Evolutionary conservation across 169 alveolate genomes (phyloP), one percentile per base, ranked within the genome.

Genomic region (Plasmodium cynomolgi): DNA sequence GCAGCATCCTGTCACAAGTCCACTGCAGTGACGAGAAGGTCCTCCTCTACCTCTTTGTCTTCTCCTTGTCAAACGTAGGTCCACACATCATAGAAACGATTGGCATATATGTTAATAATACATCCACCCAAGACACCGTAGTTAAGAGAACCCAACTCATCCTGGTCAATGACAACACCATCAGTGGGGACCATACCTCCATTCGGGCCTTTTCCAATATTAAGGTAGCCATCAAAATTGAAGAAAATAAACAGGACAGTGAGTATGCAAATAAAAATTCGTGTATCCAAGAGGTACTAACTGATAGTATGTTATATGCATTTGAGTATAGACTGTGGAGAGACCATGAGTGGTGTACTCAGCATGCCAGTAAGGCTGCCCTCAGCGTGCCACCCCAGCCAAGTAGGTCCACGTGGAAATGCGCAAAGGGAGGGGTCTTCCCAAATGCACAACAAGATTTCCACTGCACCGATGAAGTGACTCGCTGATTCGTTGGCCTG

Each of bases 171-270:
- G 13, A 7, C 1, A 82, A 50, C 8, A 3, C 74, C 54, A 3
- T 44, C 54, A 3, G 23, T 6, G 33, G 15, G 50, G 75, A 41
- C 3, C 23, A 4, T 15, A 34, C 68, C 50, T 68, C 68, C 26
- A 1, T 58, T 15, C 74, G 83, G 54, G 33, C 75, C 29, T 84
- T 84, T 73, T 41, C 68, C 4, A 84, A 84, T 39, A 20, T 73
- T 1, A 84, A 84, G 54, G 56, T 84, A 39, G 92, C 81, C 6
- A 72, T 84, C n/a, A 84, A 84, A 73, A 84, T 58, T 2, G 84
- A 84, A 44, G 92, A 84, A 31, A 72, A 73, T 26, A 84, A 72
- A 13, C 23, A 84, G 34, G 50, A 29, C 2, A 50, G 79, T 84
- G 37, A 74, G 11, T 84, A 71, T 41, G 92, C 92, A 20, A 84